phyloP scores from a whole-genome alignment of 768 basidiomycete genomes.

The Cubamyces lactineus region DNA sequence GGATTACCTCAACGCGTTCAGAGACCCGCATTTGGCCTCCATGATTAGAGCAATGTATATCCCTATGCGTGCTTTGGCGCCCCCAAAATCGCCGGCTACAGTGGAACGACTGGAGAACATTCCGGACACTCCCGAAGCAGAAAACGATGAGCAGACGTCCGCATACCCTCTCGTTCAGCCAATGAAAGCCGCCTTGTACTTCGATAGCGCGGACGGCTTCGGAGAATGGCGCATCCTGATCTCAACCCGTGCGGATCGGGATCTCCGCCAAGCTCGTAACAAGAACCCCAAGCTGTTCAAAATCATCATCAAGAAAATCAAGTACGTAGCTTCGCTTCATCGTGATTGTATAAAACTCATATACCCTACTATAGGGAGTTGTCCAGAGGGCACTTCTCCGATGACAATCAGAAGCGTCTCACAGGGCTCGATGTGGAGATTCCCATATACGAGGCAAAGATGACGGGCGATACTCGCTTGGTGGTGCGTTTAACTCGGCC shows the following conservation, averaged over 20 bases:
- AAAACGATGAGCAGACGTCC: constrained; percentile 19
- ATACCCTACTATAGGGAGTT: constrained; percentile 50
- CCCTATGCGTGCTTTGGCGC: too few relatives aligned
- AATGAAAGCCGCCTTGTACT: constrained; percentile 62
- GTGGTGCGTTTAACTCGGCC: constrained; percentile 17
- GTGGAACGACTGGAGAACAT: not conserved
- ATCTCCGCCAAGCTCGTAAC: constrained; percentile 51
- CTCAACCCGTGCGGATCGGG: constrained; percentile 48
- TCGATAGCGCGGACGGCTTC: constrained; percentile 60
- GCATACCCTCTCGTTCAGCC: constrained; percentile 55
- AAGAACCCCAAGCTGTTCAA: constrained; percentile 50
- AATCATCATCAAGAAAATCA: constrained; percentile 70
- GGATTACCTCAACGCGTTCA: constrained; percentile 12
- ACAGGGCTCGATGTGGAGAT: constrained; percentile 46
- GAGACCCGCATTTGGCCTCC: not conserved
- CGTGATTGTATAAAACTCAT: not conserved
- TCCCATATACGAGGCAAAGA: constrained; percentile 69
- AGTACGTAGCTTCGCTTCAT: constrained; percentile 41
- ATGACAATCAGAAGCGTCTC: constrained; percentile 65
- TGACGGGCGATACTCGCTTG: constrained; percentile 40
- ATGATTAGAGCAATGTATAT: constrained; percentile 7
- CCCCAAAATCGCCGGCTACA: not conserved
- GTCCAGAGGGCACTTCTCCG: constrained; percentile 67
- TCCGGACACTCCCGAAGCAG: not conserved
- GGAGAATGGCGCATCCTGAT: constrained; percentile 68